Evolutionary conservation across 2,329 filamentous ascomycete species (phyloP).

Genomic region (Pezicula carpinea): DNA sequence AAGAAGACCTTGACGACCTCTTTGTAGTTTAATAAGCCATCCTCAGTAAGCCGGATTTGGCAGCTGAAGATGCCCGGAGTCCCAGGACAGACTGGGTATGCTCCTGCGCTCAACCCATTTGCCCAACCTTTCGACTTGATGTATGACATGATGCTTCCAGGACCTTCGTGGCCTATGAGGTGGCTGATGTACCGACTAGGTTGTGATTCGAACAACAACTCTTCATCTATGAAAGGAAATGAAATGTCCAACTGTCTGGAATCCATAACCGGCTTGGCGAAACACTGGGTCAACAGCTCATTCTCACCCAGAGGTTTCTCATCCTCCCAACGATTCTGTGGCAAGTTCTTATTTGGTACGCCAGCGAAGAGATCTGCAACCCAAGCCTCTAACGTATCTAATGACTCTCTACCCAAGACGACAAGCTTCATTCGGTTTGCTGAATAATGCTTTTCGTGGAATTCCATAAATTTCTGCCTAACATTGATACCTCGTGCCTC

Average conservation of each 20-base stretch:
- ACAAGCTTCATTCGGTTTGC: slow-evolving; percentile 73
- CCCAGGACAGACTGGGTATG: slow-evolving; percentile 55
- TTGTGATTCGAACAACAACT: slow-evolving; percentile 60
- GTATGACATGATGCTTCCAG: slow-evolving; percentile 68
- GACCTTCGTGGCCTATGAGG: slow-evolving; percentile 70
- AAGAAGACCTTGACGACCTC: slow-evolving; percentile 66
- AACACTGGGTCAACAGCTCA: slow-evolving; percentile 60
- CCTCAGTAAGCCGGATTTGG: slow-evolving; percentile 61
- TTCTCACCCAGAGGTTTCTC: slow-evolving; percentile 54
- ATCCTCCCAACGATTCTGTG: slow-evolving; percentile 61
- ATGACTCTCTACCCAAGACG: slow-evolving; percentile 59
- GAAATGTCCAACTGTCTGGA: slow-evolving; percentile 60
- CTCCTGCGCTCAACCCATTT: slow-evolving; percentile 61
- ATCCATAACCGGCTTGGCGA: slow-evolving; percentile 71
- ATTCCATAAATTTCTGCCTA: slow-evolving; percentile 67
- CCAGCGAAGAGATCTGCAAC: slow-evolving; percentile 63
- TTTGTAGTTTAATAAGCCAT: slow-evolving; percentile 51
- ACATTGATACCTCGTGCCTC: slow-evolving; percentile 64
- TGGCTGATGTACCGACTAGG: slow-evolving; percentile 68
- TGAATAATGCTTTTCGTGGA: slow-evolving; percentile 68
- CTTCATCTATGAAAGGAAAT: slow-evolving; percentile 67
- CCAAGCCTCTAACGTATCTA: slow-evolving; percentile 66
- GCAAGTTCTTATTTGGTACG: slow-evolving; percentile 63
- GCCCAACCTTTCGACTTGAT: slow-evolving; percentile 71
- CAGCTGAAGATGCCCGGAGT: slow-evolving; percentile 64